Evolutionary conservation across 768 basidiomycete genomes (phyloP).

Genomic region (Tulasnella sp.): DNA sequence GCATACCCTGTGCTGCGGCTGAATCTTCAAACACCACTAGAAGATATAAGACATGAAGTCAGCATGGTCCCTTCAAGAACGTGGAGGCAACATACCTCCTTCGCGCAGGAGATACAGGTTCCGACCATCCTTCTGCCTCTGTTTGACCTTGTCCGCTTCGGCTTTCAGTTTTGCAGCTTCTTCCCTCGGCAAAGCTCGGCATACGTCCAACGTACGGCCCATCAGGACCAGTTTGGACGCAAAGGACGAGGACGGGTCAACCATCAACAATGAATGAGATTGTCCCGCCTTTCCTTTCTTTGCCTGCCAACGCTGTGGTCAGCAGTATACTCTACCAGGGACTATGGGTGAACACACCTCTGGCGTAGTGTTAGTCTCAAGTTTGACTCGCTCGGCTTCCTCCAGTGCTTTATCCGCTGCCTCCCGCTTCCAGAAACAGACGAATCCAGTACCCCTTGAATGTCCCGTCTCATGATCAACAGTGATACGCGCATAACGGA

Average conservation of each 20-base stretch:
- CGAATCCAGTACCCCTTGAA: slow-evolving; percentile 91
- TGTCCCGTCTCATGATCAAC: slow-evolving; percentile 72
- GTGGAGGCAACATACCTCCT: slow-evolving; percentile 52
- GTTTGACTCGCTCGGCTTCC: slow-evolving; percentile 50
- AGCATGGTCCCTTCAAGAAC: not conserved
- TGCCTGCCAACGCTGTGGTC: slow-evolving; percentile 1
- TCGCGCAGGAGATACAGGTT: slow-evolving; percentile 93
- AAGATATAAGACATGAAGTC: not conserved
- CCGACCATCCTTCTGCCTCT: slow-evolving; percentile 78
- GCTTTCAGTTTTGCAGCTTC: slow-evolving; percentile 81
- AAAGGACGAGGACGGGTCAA: slow-evolving; percentile 78
- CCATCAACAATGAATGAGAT: slow-evolving; percentile 85
- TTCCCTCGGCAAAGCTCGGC: slow-evolving; percentile 80
- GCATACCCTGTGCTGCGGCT: slow-evolving; percentile 58
- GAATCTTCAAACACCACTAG: slow-evolving; percentile 84
- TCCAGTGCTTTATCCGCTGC: slow-evolving; percentile 77
- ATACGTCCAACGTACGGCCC: slow-evolving; percentile 84
- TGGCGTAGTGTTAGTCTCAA: not conserved
- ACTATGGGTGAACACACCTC: not conserved
- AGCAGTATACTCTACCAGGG: not conserved
- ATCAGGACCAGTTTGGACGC: slow-evolving; percentile 79
- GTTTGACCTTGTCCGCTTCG: slow-evolving; percentile 66
- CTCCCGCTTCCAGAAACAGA: slow-evolving; percentile 89
- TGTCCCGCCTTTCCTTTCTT: slow-evolving; percentile 36
- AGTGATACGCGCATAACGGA: slow-evolving; percentile 87